Conservation (phyloP, 495 filamentous ascomycete genomes). For the Trichoderma reesei region DNA sequence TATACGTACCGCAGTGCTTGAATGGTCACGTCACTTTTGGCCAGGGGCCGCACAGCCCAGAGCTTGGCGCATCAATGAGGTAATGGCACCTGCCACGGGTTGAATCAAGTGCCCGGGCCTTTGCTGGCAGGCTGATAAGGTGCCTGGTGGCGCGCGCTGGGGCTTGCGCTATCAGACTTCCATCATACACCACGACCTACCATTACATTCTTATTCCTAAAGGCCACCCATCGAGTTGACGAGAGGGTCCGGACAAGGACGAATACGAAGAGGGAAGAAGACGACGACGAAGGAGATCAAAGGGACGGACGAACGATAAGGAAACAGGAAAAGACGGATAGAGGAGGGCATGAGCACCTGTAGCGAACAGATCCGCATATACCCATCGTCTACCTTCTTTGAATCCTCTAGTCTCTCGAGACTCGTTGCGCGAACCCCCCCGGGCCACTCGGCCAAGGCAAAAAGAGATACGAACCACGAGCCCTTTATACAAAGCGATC, state of each 20-base stretch:
- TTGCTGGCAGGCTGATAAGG: not conserved
- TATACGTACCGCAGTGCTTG: too few relatives aligned
- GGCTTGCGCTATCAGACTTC: not conserved
- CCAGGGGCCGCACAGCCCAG: not conserved
- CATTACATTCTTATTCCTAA: too few relatives aligned
- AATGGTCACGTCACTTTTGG: not conserved
- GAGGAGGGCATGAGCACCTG: too few relatives aligned
- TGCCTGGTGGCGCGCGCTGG: conserved; percentile 3
- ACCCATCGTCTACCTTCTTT: not conserved
- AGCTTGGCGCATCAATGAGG: conserved; percentile 4
- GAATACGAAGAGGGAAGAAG: too few relatives aligned
- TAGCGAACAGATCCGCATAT: too few relatives aligned
- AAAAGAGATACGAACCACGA: not conserved
- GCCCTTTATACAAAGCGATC: not conserved
- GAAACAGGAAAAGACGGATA: too few relatives aligned
- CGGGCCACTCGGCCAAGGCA: not conserved
- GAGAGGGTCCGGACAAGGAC: too few relatives aligned
- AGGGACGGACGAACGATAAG: too few relatives aligned
- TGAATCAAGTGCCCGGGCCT: not conserved
- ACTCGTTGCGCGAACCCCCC: not conserved
- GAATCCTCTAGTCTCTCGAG: not conserved
- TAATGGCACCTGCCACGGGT: not conserved
- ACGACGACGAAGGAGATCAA: too few relatives aligned
- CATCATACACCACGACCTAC: too few relatives aligned
- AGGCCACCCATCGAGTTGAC: too few relatives aligned